A percentile compares a stretch with the other conserved stretches of the same genome.
Evolutionary conservation across 2,329 filamentous ascomycete species (phyloP).

Genomic region (Colletotrichum falcatum): DNA sequence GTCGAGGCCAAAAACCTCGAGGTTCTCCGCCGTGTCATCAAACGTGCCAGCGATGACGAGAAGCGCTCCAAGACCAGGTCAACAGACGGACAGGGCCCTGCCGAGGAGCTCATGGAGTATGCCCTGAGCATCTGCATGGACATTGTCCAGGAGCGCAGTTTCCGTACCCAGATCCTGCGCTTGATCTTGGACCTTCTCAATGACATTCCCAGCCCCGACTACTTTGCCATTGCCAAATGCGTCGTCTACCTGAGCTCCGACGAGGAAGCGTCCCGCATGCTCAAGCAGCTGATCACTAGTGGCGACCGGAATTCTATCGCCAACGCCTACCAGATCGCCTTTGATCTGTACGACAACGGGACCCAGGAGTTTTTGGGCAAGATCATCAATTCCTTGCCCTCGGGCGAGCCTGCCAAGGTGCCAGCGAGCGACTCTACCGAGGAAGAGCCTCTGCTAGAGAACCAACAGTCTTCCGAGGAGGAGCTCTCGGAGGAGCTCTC

Average conservation of each 20-base stretch:
- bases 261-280: conserved; percentile 87
- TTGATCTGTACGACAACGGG: conserved; percentile 98
- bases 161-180: conserved; percentile 86
- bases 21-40: conserved; percentile 86
- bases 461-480: conserved; percentile 64
- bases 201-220: conserved; percentile 92
- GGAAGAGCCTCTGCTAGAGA: conserved; percentile 61
- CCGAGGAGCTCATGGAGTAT: conserved; percentile 97
- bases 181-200: conserved; percentile 96
- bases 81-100: conserved; percentile 62
- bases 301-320: conserved; percentile 83
- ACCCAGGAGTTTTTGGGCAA: conserved; percentile 96
- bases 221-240: conserved; percentile 97
- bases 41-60: conserved; percentile 88
- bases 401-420: conserved; percentile 61
- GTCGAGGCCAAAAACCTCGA: conserved; percentile 94
- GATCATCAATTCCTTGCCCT: conserved; percentile 83
- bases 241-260: conserved; percentile 96
- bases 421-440: conserved; percentile 56
- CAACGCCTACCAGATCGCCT: conserved; percentile 96
- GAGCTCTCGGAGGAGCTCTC: conserved; percentile 63
- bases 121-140: conserved; percentile 97
- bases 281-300: conserved; percentile 83
- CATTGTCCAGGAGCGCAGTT: conserved; percentile 90
- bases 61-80: conserved; percentile 75